Percentiles rank a stretch among this genome's conserved stretches.
phyloP scores from a whole-genome alignment of 169 alveolate genomes.

The Plasmodium falciparum region DNA sequence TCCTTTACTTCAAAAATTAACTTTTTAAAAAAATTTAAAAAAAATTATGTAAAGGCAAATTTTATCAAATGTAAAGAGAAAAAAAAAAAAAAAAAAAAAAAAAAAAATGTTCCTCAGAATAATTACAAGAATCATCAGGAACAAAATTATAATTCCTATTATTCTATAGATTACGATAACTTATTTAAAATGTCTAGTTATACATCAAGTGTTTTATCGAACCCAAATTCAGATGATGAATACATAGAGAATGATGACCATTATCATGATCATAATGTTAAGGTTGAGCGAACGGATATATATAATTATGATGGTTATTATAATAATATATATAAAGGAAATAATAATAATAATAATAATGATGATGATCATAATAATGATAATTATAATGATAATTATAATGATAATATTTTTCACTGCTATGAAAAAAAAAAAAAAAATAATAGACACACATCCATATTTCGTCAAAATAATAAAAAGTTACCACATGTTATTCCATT shows the following conservation, averaged over 20 bases:
- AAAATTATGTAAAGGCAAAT: neutral
- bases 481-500: slow-evolving; percentile 45
- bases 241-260: too few relatives aligned
- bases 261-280: too few relatives aligned
- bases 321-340: too few relatives aligned
- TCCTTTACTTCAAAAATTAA: slow-evolving; percentile 34
- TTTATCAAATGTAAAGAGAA: too few relatives aligned
- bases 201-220: too few relatives aligned
- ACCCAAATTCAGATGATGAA: too few relatives aligned
- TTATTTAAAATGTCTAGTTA: slow-evolving; percentile 6
- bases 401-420: neutral
- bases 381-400: neutral
- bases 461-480: slow-evolving; percentile 13
- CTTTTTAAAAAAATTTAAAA: slow-evolving; percentile 38
- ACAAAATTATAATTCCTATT: neutral
- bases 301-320: too few relatives aligned
- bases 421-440: neutral
- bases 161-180: slow-evolving; percentile 22
- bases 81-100: neutral
- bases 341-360: neutral
- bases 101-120: neutral
- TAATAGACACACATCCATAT: neutral
- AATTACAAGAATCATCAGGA: neutral
- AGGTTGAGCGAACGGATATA: too few relatives aligned
- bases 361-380: neutral